phyloP scores from a whole-genome alignment of 2,329 filamentous ascomycete species.

The Penicillium sp. region DNA sequence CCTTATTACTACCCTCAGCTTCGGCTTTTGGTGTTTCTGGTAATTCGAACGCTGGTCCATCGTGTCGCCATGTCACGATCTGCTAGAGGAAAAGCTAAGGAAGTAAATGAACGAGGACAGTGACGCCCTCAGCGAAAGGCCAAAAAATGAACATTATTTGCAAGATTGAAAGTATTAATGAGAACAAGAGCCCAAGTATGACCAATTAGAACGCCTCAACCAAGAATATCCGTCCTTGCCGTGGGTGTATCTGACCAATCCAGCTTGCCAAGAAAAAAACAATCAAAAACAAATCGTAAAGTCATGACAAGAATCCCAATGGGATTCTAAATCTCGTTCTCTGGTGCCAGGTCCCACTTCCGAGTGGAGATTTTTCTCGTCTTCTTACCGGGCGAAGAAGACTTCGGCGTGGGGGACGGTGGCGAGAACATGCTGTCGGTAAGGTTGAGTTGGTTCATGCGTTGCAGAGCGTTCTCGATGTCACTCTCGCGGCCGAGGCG shows the following conservation, averaged over 20 bases:
- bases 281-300: slow-evolving; percentile 20
- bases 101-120: neutral
- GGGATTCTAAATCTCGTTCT: slow-evolving; percentile 37
- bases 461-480: slow-evolving; percentile 41
- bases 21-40: neutral
- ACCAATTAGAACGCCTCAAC: slow-evolving; percentile 20
- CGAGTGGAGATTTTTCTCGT: slow-evolving; percentile 49
- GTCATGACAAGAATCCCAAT: slow-evolving; percentile 15
- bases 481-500: slow-evolving; percentile 42
- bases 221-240: slow-evolving; percentile 16
- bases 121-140: too few species aligned
- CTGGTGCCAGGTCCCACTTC: slow-evolving; percentile 51
- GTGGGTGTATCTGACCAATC: slow-evolving; percentile 19
- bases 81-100: neutral
- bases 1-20: neutral
- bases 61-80: neutral
- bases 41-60: neutral
- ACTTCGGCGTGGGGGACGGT: slow-evolving; percentile 18
- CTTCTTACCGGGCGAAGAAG: slow-evolving; percentile 41
- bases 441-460: slow-evolving; percentile 44
- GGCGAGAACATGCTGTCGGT: slow-evolving; percentile 37
- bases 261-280: neutral
- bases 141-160: neutral
- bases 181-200: neutral
- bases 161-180: neutral